Conservation (phyloP, 306 rosid genomes). For the Sindora glabra region DNA sequence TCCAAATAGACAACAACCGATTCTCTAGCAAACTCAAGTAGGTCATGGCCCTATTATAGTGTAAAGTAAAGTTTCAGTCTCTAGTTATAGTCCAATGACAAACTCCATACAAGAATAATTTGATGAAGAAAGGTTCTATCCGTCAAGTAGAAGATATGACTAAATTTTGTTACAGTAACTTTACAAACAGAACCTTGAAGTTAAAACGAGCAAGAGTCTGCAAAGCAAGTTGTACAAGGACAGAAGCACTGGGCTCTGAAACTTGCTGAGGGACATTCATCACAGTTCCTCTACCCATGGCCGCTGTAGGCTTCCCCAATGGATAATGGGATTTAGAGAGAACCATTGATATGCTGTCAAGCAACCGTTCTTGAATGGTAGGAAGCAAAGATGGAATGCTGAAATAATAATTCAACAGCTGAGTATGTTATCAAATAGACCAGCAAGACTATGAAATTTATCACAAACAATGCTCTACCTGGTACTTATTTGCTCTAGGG, state of each 20-base stretch:
- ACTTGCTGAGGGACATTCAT: constrained; percentile 56
- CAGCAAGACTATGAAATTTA: background rate
- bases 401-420: constrained; percentile 16
- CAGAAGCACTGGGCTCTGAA: constrained; percentile 70
- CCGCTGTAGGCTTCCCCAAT: constrained; percentile 52
- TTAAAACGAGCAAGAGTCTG: constrained; percentile 91
- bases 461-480: constrained; percentile 37
- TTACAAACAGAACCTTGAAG: constrained; percentile 63
- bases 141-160: background rate
- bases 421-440: background rate
- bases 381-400: constrained; percentile 89
- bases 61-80: constrained; percentile 9
- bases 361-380: constrained; percentile 86
- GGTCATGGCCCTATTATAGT: constrained; percentile 77
- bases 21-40: constrained; percentile 91
- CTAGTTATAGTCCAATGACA: background rate
- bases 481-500: constrained; percentile 73
- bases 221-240: constrained; percentile 84
- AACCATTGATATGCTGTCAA: constrained; percentile 82
- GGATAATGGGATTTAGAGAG: constrained; percentile 76
- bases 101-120: background rate
- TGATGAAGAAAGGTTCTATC: background rate
- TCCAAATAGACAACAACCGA: constrained; percentile 88
- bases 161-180: constrained; percentile 1
- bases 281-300: constrained; percentile 48